Conservation (phyloP, 2,329 filamentous ascomycete species). For the Dichotomopilus funicola region DNA sequence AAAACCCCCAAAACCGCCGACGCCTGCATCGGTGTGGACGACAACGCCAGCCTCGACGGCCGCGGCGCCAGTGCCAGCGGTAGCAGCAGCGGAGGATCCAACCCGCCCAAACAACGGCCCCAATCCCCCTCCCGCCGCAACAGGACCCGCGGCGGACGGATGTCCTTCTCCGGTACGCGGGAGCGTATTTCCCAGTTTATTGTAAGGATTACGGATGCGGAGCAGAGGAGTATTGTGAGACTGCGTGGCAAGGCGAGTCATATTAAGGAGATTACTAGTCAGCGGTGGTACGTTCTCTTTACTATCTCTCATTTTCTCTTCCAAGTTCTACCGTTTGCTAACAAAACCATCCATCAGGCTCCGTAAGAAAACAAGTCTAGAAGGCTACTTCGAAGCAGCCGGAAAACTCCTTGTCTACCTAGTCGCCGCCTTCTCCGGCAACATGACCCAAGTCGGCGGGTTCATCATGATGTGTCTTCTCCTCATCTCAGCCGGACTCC, state of each 20-base stretch:
- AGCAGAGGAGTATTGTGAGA: slow-evolving; percentile 41
- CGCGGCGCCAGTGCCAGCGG: too few relatives aligned
- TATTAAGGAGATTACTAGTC: slow-evolving; percentile 52
- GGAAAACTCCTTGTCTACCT: slow-evolving; percentile 54
- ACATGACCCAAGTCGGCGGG: slow-evolving; percentile 47
- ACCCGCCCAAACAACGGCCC: neutral
- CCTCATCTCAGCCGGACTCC: slow-evolving; percentile 44
- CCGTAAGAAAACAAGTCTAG: slow-evolving; percentile 41
- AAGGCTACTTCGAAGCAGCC: slow-evolving; percentile 46
- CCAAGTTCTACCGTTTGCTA: neutral
- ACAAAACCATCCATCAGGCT: slow-evolving; percentile 35
- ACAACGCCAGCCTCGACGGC: neutral
- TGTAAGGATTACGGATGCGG: slow-evolving; percentile 24
- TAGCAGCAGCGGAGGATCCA: neutral
- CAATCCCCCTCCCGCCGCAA: neutral
- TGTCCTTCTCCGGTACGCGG: neutral
- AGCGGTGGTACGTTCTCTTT: slow-evolving; percentile 31
- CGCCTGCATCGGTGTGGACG: neutral
- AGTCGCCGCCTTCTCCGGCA: slow-evolving; percentile 48
- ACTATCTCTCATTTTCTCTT: neutral
- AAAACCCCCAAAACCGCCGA: slow-evolving; percentile 16
- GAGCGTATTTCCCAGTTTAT: neutral
- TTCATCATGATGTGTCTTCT: slow-evolving; percentile 46
- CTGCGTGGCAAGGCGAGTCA: slow-evolving; percentile 50
- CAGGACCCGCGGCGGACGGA: neutral